Conservation (phyloP, 2,329 filamentous ascomycete genomes). For the Fusarium albidum region DNA sequence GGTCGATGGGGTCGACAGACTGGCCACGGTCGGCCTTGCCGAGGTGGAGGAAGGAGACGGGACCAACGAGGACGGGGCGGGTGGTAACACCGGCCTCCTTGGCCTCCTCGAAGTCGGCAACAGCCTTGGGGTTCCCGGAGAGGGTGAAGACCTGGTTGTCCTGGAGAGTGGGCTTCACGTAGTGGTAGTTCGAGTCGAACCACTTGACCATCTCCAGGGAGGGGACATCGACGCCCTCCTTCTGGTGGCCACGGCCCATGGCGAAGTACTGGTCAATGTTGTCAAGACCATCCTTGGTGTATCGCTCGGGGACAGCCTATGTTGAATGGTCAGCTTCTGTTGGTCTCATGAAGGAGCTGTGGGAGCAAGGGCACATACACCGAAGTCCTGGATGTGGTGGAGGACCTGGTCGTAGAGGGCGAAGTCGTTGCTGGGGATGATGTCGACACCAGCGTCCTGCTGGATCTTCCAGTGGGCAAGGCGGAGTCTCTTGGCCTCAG, state of each 20-base stretch:
- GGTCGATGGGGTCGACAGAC: slow-evolving; percentile 89
- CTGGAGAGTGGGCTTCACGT: slow-evolving; percentile 98
- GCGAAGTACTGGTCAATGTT: slow-evolving; percentile 97
- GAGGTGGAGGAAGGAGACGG: slow-evolving; percentile 96
- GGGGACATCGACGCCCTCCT: slow-evolving; percentile 91
- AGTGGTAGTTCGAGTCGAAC: slow-evolving; percentile 99
- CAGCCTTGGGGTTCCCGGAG: slow-evolving; percentile 86
- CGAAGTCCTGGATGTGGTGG: slow-evolving; percentile 97
- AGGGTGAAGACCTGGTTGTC: slow-evolving; percentile 98
- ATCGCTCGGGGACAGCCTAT: slow-evolving; percentile 89
- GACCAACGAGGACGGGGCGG: slow-evolving; percentile 92
- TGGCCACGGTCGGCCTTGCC: slow-evolving; percentile 98
- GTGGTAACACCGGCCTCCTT: slow-evolving; percentile 96
- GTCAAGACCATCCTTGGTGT: slow-evolving; percentile 88
- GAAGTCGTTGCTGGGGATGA: slow-evolving; percentile 99
- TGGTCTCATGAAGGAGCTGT: background rate
- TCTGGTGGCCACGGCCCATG: slow-evolving; percentile 99
- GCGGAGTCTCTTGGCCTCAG: slow-evolving; percentile 96
- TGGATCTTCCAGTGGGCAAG: slow-evolving; percentile 99
- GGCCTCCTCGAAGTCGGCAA: slow-evolving; percentile 93
- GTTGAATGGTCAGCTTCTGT: slow-evolving; percentile 20
- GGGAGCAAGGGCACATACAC: slow-evolving; percentile 65
- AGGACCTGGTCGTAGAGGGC: slow-evolving; percentile 98
- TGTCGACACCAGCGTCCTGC: slow-evolving; percentile 95
- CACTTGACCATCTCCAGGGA: slow-evolving; percentile 99